phyloP scores from a whole-genome alignment of 176 grass and related monocot species.

The Carex kokanica region DNA sequence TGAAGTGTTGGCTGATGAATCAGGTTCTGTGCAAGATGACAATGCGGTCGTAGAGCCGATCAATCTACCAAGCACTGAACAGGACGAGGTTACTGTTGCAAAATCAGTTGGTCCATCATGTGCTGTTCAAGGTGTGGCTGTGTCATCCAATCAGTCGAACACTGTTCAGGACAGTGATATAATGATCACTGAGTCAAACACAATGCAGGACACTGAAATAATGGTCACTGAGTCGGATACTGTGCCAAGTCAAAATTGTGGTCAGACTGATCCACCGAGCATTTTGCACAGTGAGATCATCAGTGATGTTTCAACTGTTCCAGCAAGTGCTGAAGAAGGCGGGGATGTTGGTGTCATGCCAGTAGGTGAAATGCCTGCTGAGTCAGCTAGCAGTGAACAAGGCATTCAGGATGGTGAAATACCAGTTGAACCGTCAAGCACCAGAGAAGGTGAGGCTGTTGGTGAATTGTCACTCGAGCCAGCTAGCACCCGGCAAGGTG shows the following conservation, averaged over 20 bases:
- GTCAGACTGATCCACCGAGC: constrained; percentile 19
- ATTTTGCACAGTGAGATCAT: constrained; percentile 27
- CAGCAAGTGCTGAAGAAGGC: background rate
- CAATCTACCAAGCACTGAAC: background rate
- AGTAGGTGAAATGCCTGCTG: background rate
- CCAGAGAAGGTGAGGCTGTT: too few relatives aligned
- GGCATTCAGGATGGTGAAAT: background rate
- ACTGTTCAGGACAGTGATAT: background rate
- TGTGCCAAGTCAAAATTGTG: background rate
- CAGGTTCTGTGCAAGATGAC: constrained; percentile 30
- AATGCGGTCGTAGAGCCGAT: constrained; percentile 3
- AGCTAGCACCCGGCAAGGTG: constrained; percentile 8
- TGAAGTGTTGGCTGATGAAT: constrained; percentile 9
- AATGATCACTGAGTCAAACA: background rate
- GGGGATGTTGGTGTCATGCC: background rate
- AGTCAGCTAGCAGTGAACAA: constrained; percentile 14
- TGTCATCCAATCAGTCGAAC: background rate
- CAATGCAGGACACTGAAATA: background rate
- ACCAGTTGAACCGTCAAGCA: too few relatives aligned
- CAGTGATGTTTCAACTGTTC: constrained; percentile 19
- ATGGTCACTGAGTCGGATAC: constrained; percentile 10
- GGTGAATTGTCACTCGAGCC: background rate
- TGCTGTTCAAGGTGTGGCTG: background rate
- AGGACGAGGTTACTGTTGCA: background rate
- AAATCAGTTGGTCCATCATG: background rate